Evolutionary conservation across 495 filamentous ascomycete species (phyloP).

Genomic region (Alectoria sarmentosa): DNA sequence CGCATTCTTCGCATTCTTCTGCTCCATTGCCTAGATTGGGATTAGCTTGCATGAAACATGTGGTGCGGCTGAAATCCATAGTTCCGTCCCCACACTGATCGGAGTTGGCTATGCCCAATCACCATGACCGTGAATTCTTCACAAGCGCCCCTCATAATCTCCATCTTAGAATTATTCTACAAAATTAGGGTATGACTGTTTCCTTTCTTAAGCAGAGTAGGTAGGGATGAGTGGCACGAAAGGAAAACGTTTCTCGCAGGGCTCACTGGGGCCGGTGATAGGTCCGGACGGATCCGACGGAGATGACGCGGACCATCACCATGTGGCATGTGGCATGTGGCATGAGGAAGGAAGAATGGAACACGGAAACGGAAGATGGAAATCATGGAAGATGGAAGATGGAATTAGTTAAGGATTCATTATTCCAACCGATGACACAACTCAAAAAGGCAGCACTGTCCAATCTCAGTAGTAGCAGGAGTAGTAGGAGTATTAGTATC

Average conservation of each 20-base stretch:
- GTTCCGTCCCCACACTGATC: background rate
- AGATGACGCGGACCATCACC: slow-evolving; percentile 17
- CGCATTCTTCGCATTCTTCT: no score
- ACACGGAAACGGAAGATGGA: no score
- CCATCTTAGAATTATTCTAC: background rate
- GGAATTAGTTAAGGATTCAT: no score
- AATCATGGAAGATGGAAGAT: background rate
- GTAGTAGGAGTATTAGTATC: no score
- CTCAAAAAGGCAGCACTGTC: slow-evolving; percentile 8
- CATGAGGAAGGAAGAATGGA: no score
- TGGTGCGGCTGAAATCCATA: slow-evolving; percentile 1
- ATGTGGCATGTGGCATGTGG: background rate
- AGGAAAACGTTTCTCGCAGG: background rate
- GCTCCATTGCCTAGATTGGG: slow-evolving; percentile 5
- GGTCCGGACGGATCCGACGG: slow-evolving; percentile 11
- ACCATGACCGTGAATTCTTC: background rate
- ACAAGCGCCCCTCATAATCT: background rate
- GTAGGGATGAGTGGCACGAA: background rate
- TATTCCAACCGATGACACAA: background rate
- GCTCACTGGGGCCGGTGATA: slow-evolving; percentile 1
- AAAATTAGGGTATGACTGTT: background rate
- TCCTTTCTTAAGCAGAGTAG: background rate
- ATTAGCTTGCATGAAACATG: slow-evolving; percentile 1
- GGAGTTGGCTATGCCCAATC: background rate
- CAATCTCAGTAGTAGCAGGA: slow-evolving; percentile 1